Evolutionary conservation across 441 rosid genomes (phyloP).

Genomic region (Gossypium gossypioides): DNA sequence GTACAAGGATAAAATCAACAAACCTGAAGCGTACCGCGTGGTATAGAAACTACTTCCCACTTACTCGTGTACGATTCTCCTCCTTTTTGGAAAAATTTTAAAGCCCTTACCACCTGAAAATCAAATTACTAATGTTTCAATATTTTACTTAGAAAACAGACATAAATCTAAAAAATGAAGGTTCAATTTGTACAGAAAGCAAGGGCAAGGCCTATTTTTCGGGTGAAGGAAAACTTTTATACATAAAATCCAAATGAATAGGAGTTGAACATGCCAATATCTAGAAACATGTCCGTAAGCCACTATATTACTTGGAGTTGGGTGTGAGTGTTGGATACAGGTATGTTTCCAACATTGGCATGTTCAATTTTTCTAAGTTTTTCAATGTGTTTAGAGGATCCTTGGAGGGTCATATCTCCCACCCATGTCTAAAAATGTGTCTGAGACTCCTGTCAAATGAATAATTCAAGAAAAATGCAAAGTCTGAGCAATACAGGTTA

Average conservation of each 20-base stretch:
- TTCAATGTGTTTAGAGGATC: background rate
- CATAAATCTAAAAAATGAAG: background rate
- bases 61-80: slow-evolving; percentile 37
- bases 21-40: slow-evolving; percentile 99
- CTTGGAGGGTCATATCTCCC: background rate
- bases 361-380: background rate
- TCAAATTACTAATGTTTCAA: slow-evolving; percentile 6
- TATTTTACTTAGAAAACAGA: background rate
- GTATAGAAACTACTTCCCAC: slow-evolving; percentile 67
- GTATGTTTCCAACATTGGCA: background rate
- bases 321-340: background rate
- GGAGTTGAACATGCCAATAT: background rate
- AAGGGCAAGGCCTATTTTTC: background rate
- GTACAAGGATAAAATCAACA: slow-evolving; percentile 22
- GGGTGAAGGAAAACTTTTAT: background rate
- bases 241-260: background rate
- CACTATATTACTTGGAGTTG: background rate
- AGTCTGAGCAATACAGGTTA: background rate
- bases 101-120: slow-evolving; percentile 84
- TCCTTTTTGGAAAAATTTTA: slow-evolving; percentile 54
- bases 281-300: background rate
- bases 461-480: too few relatives aligned
- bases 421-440: background rate
- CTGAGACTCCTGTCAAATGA: background rate
- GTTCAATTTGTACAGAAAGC: slow-evolving; percentile 4